Conservation (phyloP, 306 rosid genomes). For the Lagenaria siceraria region DNA sequence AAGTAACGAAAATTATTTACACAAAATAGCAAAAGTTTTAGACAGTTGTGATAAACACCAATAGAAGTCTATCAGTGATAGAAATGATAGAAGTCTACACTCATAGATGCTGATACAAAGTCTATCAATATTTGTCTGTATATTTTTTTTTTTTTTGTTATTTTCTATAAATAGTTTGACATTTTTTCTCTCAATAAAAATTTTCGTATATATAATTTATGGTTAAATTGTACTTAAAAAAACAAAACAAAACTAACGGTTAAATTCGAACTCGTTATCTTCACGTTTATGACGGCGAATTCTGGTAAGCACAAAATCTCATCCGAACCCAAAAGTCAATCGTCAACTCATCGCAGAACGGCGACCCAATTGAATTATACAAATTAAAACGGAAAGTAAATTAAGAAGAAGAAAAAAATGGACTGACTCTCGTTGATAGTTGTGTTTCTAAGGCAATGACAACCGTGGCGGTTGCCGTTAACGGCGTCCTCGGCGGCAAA, state of each 20-base stretch:
- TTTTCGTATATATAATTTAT: too few relatives aligned
- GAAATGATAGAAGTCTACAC: too few relatives aligned
- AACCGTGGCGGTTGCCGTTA: conserved; percentile 71
- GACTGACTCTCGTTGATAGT: neutral
- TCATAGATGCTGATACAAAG: too few relatives aligned
- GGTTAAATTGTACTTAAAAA: too few relatives aligned
- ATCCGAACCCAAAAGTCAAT: neutral
- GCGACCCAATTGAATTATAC: neutral
- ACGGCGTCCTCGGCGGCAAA: conserved; percentile 26
- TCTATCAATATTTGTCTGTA: too few relatives aligned
- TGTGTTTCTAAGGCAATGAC: conserved; percentile 13
- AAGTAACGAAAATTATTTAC: too few relatives aligned
- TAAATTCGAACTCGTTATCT: neutral
- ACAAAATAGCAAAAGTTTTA: too few relatives aligned
- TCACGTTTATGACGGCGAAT: neutral
- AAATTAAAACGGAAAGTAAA: neutral
- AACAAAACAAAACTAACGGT: neutral
- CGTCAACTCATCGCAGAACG: neutral
- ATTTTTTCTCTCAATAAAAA: too few relatives aligned
- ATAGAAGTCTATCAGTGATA: too few relatives aligned
- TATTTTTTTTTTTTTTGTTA: too few relatives aligned
- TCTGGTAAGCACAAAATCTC: neutral
- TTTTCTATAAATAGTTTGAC: too few relatives aligned
- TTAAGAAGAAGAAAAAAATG: neutral
- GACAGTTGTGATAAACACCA: too few relatives aligned